These are phyloP conservation scores for Shiraia sp. DNA, from an alignment of 2,329 filamentous ascomycete species.

Conservation along the genomic window DNA sequence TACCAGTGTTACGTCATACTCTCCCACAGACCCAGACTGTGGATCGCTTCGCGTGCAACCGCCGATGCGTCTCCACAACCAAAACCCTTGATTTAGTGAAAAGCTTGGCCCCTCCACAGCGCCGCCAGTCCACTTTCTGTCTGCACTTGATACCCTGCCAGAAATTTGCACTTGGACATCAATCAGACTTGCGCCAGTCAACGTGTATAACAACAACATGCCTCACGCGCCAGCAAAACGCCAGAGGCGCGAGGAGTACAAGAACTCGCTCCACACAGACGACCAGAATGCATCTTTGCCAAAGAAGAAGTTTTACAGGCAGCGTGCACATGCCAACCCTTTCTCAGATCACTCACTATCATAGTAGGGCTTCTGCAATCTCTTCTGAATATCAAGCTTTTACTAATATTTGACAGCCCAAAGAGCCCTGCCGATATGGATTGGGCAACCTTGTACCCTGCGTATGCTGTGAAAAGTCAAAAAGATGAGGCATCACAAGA, in stretches of 20 bases:
- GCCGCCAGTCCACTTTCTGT: constrained; percentile 3
- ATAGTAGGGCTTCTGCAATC: constrained; percentile 64
- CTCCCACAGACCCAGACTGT: constrained; percentile 7
- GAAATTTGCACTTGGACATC: too few species aligned
- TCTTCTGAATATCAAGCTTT: not conserved
- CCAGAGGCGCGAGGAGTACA: constrained; percentile 54
- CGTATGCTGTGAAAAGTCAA: constrained; percentile 53
- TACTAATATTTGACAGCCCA: constrained; percentile 61
- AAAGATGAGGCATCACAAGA: constrained; percentile 23
- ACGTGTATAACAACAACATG: too few species aligned
- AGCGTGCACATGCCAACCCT: constrained; percentile 95
- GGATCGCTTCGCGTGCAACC: constrained; percentile 8
- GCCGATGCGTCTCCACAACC: constrained; percentile 5
- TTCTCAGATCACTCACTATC: constrained; percentile 90
- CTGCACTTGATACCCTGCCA: too few species aligned
- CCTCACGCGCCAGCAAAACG: constrained; percentile 42
- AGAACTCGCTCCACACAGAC: constrained; percentile 38
- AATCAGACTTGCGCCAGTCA: constrained; percentile 4
- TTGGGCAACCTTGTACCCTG: constrained; percentile 83
- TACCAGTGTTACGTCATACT: constrained; percentile 20
- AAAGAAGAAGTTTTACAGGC: constrained; percentile 94
- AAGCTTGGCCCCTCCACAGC: constrained; percentile 1
- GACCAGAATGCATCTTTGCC: constrained; percentile 66
- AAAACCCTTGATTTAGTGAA: not conserved
- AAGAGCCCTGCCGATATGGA: constrained; percentile 81